Base-by-base conservation (phyloP, 1,139 yeast genomes). In the Yamadazyma kanchanaburiensis region DNA sequence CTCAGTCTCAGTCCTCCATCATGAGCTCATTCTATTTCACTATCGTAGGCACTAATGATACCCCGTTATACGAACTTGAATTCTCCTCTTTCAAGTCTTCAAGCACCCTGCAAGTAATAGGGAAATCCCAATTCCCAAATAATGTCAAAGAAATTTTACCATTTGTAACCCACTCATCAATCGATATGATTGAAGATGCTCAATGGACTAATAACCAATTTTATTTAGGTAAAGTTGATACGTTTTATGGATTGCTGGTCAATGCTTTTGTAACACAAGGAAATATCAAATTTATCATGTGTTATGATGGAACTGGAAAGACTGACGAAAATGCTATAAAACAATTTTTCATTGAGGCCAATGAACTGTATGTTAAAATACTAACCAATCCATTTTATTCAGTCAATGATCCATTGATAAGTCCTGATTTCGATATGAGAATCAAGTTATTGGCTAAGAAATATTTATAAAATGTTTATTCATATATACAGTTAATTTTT, bases 261-360 rank as follows among this genome's bases (percentile, higher is more conserved):
- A 83, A 87, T 32, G 94, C 94, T 9, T 91, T 79, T 53, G 69
- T 89, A 20, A 87, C 96, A 0, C 91, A 89, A 34, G 94, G 96
- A 3, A 89, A 86, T 48, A 74, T 86, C 43, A 87, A 88, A 51
- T 75, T 91, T 40, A 60, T 94, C 24, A 68, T 94, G 40, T 73
- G 94, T 26, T 91, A 85, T 49, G 94, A 85, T 24, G 25, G 26
- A 16, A 33, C 29, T 24, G 34, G 37, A 2, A 62, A 61, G 34
- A 48, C 56, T 30, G 82, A 80, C 45, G 96, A 87, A 41, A 89
- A 80, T 45, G 68, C 82, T 10, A 83, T 89, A 18, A 77, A 80
- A 42, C 94, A 83, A 50, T 89, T 91, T 52, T 87, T 88, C 53
- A 69, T 72, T 30, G 97, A 89, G 38, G 73, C 85, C 11, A 85